These are phyloP conservation scores for Peziza echinospora DNA, from an alignment of 495 filamentous ascomycete species.

Conservation along the genomic window DNA sequence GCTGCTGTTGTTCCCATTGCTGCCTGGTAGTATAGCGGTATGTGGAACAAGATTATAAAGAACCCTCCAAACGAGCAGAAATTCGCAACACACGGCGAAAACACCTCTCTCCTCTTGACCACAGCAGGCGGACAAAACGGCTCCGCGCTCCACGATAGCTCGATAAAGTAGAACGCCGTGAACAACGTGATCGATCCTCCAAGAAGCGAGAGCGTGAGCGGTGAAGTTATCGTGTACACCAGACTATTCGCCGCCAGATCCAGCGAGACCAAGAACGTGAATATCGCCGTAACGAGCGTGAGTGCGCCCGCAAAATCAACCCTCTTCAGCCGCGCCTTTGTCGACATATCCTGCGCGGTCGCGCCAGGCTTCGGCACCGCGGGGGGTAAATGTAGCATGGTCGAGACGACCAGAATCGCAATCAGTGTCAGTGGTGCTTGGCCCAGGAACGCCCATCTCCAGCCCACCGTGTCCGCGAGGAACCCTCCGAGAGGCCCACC, in stretches of 20 bases:
- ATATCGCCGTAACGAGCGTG: constrained; percentile 47
- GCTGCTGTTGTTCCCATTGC: constrained; percentile 45
- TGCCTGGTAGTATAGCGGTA: constrained; percentile 64
- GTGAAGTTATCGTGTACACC: constrained; percentile 35
- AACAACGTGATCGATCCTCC: constrained; percentile 39
- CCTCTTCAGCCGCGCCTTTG: constrained; percentile 19
- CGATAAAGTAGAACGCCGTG: constrained; percentile 44
- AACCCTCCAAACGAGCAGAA: constrained; percentile 54
- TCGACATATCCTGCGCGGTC: constrained; percentile 31
- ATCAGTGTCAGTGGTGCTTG: constrained; percentile 50
- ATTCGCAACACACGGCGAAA: constrained; percentile 50
- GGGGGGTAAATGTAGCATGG: constrained; percentile 43
- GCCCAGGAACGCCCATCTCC: constrained; percentile 61
- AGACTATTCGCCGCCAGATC: constrained; percentile 50
- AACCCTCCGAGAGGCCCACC: constrained; percentile 63
- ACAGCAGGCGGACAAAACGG: constrained; percentile 67
- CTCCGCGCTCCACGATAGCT: constrained; percentile 45
- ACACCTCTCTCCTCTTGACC: constrained; percentile 46
- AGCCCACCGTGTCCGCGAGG: constrained; percentile 53
- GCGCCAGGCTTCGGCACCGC: constrained; percentile 21
- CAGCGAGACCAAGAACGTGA: constrained; percentile 49
- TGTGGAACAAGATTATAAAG: constrained; percentile 46
- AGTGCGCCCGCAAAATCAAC: constrained; percentile 64
- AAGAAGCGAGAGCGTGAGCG: constrained; percentile 37
- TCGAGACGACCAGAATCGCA: constrained; percentile 41